Evolutionary conservation across 257 asterid genomes (phyloP), one percentile per base, ranked within the genome.

Genomic region (Capsicum chinense): DNA sequence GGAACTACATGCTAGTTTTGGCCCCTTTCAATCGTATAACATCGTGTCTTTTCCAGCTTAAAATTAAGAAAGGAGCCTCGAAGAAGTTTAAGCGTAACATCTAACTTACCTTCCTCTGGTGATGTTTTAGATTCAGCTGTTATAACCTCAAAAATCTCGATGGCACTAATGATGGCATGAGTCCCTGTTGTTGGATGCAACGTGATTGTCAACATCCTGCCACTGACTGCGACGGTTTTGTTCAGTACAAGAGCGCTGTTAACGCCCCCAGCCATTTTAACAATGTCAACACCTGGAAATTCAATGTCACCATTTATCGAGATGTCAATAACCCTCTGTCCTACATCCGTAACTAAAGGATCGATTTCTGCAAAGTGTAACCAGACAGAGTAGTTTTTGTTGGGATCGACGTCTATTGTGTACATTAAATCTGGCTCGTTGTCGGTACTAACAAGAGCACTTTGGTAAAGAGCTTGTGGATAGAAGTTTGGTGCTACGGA

Each of bases 351-450:
- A 68, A 97, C 90, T 7, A 91, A 85, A 83, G 94, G 88, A 81
- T 95, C 99, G 80, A 97, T 97, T 86, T 97, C 99, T 16, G 99
- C 98, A 81, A 95, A 97, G 86, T 97, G 99, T 66, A 97, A 86
- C 99, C 99, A 97, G 16, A 97, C 85, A 37, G 98, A 97, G 90
- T 93, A 97, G 80, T 95, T 97, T 84, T 92, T 91, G 69, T 90
- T 88, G 73, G 99, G 98, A 16, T 95, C 97, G 7, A 97, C 95
- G 56, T 94, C 99, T 91, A 91, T 89, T 48, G 92, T 86, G 88
- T 88, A 94, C 14, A 84, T 87, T 71, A 97, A 89, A 86, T 93
- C 97, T 14, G 93, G 92, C 76, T 92, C 88, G 69, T 67, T 82
- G 88, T 88, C 93, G 14, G 94, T 91, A 83, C 95, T 91, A 70